These are phyloP conservation scores for Neurospora tetraspora DNA, from an alignment of 495 filamentous ascomycete species.

Conservation along the genomic window DNA sequence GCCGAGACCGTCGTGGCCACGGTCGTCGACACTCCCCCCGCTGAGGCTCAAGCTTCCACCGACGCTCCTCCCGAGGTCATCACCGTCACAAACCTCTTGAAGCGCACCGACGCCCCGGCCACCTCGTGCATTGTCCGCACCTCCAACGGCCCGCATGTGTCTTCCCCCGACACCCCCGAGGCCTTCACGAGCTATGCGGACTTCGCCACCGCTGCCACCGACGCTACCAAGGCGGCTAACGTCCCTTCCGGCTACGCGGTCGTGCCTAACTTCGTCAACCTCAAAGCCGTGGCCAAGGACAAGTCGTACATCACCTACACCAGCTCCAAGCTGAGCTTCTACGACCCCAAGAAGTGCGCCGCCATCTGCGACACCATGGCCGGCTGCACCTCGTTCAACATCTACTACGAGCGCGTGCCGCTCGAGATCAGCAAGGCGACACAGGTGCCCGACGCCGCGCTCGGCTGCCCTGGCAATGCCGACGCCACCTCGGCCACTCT, in stretches of 20 bases:
- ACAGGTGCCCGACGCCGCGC: constrained; percentile 6
- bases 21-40: not conserved
- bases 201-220: not conserved
- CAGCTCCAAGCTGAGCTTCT: constrained; percentile 4
- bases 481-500: constrained; percentile 39
- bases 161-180: not conserved
- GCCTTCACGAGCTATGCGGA: constrained; percentile 2
- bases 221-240: not conserved
- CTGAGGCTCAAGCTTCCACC: not conserved
- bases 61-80: not conserved
- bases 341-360: constrained; percentile 10
- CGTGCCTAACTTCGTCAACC: constrained; percentile 9
- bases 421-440: constrained; percentile 6
- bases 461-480: constrained; percentile 23
- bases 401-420: constrained; percentile 15
- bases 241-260: constrained; percentile 4
- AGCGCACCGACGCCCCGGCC: not conserved
- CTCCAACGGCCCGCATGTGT: constrained; percentile 11
- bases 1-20: not conserved
- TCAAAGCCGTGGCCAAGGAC: constrained; percentile 3
- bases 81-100: not conserved
- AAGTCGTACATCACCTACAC: constrained; percentile 8
- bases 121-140: constrained; percentile 6
- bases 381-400: constrained; percentile 10
- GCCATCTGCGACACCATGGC: constrained; percentile 1